These are phyloP conservation scores for Sporothrix curviconia DNA, from an alignment of 2,329 filamentous ascomycete species.

Conservation along the genomic window DNA sequence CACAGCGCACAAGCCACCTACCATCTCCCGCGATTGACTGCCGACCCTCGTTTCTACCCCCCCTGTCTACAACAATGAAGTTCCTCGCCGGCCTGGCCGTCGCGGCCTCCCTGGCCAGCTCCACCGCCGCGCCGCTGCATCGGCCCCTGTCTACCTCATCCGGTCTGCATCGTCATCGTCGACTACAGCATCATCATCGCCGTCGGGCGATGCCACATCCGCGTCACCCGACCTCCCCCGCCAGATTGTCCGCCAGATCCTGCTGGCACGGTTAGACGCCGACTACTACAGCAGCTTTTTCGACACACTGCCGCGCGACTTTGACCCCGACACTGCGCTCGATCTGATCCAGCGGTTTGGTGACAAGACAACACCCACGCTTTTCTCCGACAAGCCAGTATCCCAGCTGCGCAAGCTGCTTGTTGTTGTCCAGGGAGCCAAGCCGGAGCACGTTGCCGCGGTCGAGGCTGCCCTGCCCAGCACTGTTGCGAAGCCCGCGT, in stretches of 20 bases:
- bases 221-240: slow-evolving; percentile 40
- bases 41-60: background rate
- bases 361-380: slow-evolving; percentile 36
- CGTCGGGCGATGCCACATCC: slow-evolving; percentile 17
- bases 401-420: slow-evolving; percentile 48
- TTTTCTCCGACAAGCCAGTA: slow-evolving; percentile 39
- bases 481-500: slow-evolving; percentile 37
- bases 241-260: slow-evolving; percentile 50
- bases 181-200: too few relatives aligned
- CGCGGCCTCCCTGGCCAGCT: slow-evolving; percentile 25
- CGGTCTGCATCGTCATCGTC: slow-evolving; percentile 10
- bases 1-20: background rate
- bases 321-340: slow-evolving; percentile 44
- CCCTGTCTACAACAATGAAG: slow-evolving; percentile 24
- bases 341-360: slow-evolving; percentile 55
- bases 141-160: slow-evolving; percentile 50
- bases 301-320: slow-evolving; percentile 37
- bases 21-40: too few relatives aligned
- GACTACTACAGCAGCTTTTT: slow-evolving; percentile 42
- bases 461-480: slow-evolving; percentile 36
- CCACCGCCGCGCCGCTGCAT: slow-evolving; percentile 29
- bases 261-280: slow-evolving; percentile 50
- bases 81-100: slow-evolving; percentile 25
- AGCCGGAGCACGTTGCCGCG: slow-evolving; percentile 34
- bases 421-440: slow-evolving; percentile 52